Evolutionary conservation across 257 asterid genomes (phyloP), one percentile per base, ranked within the genome.

Genomic region (Catharanthus roseus): DNA sequence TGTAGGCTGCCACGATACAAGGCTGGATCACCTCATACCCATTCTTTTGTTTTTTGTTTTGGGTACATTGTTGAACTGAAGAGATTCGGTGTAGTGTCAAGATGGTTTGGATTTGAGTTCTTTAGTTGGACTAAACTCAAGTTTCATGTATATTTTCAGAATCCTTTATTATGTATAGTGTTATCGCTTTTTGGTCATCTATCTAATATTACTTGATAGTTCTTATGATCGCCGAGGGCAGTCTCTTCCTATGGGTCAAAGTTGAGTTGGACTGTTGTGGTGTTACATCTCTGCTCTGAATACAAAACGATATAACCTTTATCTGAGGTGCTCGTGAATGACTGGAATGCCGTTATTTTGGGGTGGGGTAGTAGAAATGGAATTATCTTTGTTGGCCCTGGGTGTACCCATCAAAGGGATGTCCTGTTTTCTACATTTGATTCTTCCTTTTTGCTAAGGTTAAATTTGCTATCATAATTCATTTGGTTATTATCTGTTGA

Each of bases 11-110:
- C 70, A 58, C 10, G 73, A 76, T 57, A 79, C 74, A 34, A 74
- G 84, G 77, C 66, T 77, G 81, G 85, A 83, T 77, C 29, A 75
- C 55, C 61, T 84, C n/a, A 77, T 81, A 69, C 78, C 81, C 77
- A 80, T 88, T 89, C 85, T 85, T 86, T 82, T 83, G 77, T 79
- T 84, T 77, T 83, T 87, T 74, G 80, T 82, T 75, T 83, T 81
- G 41, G 41, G 88, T 72, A 70, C 77, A 36, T 29, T 82, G 70
- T 80, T 87, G 86, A 78, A 81, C 69, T 83, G 78, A 82, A 76
- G 81, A 72, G 78, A 74, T 70, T 69, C 72, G 57, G 79, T 42
- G 64, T 82, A 71, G 65, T 70, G 69, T 23, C n/a, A 68, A 75
- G 82, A 81, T 68, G 71, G 74, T 74, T 74, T 62, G 77, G 78